A percentile compares a stretch with the other conserved stretches of the same genome.
Conservation (phyloP, 768 basidiomycete species). For the Lactifluus subvellereus region DNA sequence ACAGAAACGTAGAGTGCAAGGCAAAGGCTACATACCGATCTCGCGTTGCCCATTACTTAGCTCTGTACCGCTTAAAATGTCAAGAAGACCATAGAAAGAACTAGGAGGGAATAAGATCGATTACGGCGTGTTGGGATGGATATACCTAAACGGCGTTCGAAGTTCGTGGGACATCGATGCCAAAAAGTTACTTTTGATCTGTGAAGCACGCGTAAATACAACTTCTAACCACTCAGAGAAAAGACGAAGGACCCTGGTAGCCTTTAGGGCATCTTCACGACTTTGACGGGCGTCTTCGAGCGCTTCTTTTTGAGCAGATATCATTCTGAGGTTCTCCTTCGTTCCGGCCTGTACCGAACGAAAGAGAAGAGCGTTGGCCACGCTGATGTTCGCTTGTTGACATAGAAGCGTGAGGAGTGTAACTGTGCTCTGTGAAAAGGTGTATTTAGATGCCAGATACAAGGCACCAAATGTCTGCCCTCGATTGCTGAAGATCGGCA, state of each 20-base stretch:
- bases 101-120: slow-evolving; percentile 26
- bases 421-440: slow-evolving; percentile 55
- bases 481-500: slow-evolving; percentile 69
- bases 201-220: slow-evolving; percentile 2
- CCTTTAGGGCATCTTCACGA: slow-evolving; percentile 66
- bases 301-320: slow-evolving; percentile 62
- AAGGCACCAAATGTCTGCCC: slow-evolving; percentile 70
- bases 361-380: slow-evolving; percentile 69
- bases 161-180: slow-evolving; percentile 75
- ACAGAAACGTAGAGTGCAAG: background rate
- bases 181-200: slow-evolving; percentile 76
- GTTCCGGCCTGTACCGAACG: slow-evolving; percentile 70
- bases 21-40: slow-evolving; percentile 40
- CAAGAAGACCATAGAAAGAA: slow-evolving; percentile 71
- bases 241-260: slow-evolving; percentile 49
- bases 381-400: slow-evolving; percentile 72
- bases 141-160: slow-evolving; percentile 69
- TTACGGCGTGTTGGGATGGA: background rate
- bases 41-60: slow-evolving; percentile 64
- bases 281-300: slow-evolving; percentile 64
- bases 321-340: slow-evolving; percentile 71
- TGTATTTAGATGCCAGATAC: slow-evolving; percentile 59
- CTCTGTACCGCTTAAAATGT: slow-evolving; percentile 67
- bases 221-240: slow-evolving; percentile 2
- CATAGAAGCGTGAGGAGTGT: slow-evolving; percentile 59